Conservation (phyloP, 306 rosid genomes). For the Corylus heterophylla region DNA sequence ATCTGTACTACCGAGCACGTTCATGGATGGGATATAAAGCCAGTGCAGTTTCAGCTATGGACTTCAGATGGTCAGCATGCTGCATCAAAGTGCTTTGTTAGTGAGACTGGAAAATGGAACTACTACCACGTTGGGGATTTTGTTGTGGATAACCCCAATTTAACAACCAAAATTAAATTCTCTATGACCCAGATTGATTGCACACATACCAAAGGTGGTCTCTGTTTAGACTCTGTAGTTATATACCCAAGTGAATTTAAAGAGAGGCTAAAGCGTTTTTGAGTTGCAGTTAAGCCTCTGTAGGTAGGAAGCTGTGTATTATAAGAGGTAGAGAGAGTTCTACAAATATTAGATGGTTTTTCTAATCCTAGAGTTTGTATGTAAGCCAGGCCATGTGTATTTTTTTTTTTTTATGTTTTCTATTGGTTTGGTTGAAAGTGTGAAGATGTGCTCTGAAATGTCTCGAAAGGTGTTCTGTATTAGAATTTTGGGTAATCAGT, state of each 20-base stretch:
- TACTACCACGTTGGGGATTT: conserved; percentile 80
- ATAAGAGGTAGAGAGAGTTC: conserved; percentile 38
- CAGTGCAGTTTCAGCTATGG: conserved; percentile 79
- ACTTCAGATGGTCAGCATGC: conserved; percentile 79
- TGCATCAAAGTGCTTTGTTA: conserved; percentile 61
- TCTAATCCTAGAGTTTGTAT: conserved; percentile 26
- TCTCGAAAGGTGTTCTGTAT: background rate
- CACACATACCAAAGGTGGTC: conserved; percentile 96
- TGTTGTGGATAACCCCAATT: conserved; percentile 56
- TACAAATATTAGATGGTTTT: conserved; percentile 44
- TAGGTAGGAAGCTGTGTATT: conserved; percentile 28
- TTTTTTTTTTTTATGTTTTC: background rate
- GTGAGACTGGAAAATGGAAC: conserved; percentile 75
- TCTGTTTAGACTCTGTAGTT: conserved; percentile 82
- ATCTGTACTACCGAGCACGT: conserved; percentile 71
- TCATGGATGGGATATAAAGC: conserved; percentile 95
- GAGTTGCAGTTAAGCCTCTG: conserved; percentile 32
- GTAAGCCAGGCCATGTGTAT: conserved; percentile 16
- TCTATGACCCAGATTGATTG: conserved; percentile 98
- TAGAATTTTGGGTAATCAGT: conserved; percentile 17
- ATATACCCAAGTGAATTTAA: conserved; percentile 59
- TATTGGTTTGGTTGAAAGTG: conserved; percentile 3
- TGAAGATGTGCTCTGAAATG: background rate
- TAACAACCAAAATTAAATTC: conserved; percentile 63
- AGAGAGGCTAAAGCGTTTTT: conserved; percentile 62